phyloP scores from a whole-genome alignment of 2,329 filamentous ascomycete genomes.

The Phialocephala subalpina region DNA sequence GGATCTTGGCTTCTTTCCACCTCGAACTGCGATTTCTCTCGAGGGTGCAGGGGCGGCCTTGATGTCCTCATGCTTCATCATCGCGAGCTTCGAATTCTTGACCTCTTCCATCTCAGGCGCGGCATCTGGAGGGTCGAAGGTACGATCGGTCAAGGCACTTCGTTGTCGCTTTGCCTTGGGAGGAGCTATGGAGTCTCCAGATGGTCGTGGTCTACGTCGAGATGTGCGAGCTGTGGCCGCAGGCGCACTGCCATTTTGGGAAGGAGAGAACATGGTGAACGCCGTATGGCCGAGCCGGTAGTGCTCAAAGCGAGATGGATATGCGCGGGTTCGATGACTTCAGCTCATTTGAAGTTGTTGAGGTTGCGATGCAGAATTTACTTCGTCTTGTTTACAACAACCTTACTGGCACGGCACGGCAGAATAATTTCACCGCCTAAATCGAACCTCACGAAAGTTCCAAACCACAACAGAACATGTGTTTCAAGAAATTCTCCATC shows the following conservation, averaged over 20 bases:
- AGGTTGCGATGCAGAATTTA: conserved; percentile 1
- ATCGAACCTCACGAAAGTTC: not conserved
- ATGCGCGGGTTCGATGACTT: conserved; percentile 6
- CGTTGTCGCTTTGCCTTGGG: conserved; percentile 72
- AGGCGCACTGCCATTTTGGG: conserved; percentile 55
- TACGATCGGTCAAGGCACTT: conserved; percentile 64
- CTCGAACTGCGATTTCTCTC: conserved; percentile 64
- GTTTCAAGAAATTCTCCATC: too few relatives aligned
- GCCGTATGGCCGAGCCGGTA: not conserved
- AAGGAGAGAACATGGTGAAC: conserved; percentile 65
- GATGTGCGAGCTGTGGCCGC: conserved; percentile 65
- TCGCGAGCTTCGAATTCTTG: conserved; percentile 56
- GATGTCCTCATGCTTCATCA: conserved; percentile 48
- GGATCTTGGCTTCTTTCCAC: conserved; percentile 66
- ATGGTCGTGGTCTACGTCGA: conserved; percentile 66
- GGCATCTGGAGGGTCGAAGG: conserved; percentile 57
- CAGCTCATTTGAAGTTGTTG: conserved; percentile 20
- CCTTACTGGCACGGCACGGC: too few relatives aligned
- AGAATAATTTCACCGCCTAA: too few relatives aligned
- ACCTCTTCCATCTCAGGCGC: conserved; percentile 63
- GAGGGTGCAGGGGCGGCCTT: conserved; percentile 36
- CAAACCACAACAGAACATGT: not conserved
- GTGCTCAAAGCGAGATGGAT: conserved; percentile 1
- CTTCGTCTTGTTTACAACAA: too few relatives aligned
- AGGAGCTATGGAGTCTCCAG: conserved; percentile 55